Evolutionary conservation across 352 stramenopile genomes (phyloP), one percentile per base, ranked within the genome.

Genomic region (Phytophthora vignae): DNA sequence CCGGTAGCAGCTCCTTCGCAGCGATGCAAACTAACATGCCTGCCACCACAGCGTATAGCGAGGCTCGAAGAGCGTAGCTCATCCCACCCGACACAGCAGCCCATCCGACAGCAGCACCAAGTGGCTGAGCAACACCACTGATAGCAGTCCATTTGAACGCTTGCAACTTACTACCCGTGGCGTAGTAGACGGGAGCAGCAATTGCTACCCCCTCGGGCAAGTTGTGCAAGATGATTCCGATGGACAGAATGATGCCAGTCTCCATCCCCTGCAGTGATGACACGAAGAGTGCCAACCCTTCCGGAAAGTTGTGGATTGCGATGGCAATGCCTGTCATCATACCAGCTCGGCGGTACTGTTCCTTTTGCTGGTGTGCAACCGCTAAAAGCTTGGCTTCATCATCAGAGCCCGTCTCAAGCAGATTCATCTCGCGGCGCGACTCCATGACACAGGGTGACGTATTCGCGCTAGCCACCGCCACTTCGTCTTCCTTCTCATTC

Each of bases 211-310:
- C 97, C 65, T 99, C 97, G 2, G 97, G 97, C 63, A 99, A 96
- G 69, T 99, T 99, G 81, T 99, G 97, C 48, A 99, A 89, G 10
- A 93, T 97, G 72, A 99, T 99, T 19, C 92, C 97, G 64, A 99
- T 77, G 2, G 97, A 97, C 14, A 99, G 81, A 44, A 97, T 87
- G 19, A 91, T 77, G 21, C 97, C 97, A 5, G 98, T 88, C 7
- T 74, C 77, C 14, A 97, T 88, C 68, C 98, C 93, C 14, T 92
- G 79, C 1, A 99, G 69, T 12, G 94, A 92, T 3, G 91, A 96
- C 29, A 98, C 95, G 73, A 98, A 99, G 25, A 97, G 98, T 21
- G 96, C 98, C 15, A 99, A 73, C 0, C 97, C 97, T 71, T 99
- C 97, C 2, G 97, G 97, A 68, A 99, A 98, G 73, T 99, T 79